These are phyloP conservation scores for Amaranthus tricolor DNA, from an alignment of 179 eudicot genomes.

Conservation along the genomic window DNA sequence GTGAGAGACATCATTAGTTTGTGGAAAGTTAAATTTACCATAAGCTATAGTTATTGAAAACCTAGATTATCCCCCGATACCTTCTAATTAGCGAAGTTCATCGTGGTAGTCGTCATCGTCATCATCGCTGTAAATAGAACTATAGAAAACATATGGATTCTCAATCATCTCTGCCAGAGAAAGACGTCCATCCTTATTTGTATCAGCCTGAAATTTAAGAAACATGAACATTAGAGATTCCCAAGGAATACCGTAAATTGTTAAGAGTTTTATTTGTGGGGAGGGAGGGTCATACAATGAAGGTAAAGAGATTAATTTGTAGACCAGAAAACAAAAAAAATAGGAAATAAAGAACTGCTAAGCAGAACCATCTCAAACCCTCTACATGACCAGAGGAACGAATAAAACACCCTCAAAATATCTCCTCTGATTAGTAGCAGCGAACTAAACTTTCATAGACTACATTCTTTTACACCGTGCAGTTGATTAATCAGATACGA, in stretches of 20 bases:
- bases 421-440: neutral
- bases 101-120: slow-evolving; percentile 76
- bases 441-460: neutral
- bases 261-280: neutral
- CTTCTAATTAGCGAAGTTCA: slow-evolving; percentile 63
- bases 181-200: slow-evolving; percentile 78
- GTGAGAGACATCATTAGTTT: neutral
- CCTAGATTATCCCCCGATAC: slow-evolving; percentile 18
- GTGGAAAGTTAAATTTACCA: neutral
- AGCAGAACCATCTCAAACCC: neutral
- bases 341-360: neutral
- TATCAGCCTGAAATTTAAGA: slow-evolving; percentile 61
- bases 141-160: slow-evolving; percentile 80
- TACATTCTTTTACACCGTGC: neutral
- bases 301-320: too few species aligned
- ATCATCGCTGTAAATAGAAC: slow-evolving; percentile 68
- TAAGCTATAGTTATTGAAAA: neutral
- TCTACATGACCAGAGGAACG: neutral
- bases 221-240: neutral
- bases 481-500: neutral
- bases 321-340: neutral
- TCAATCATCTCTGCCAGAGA: slow-evolving; percentile 80
- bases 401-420: neutral
- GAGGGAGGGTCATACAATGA: neutral
- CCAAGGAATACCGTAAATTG: neutral